Conservation (phyloP, 83 land plant genomes). For the Larix sibirica region DNA sequence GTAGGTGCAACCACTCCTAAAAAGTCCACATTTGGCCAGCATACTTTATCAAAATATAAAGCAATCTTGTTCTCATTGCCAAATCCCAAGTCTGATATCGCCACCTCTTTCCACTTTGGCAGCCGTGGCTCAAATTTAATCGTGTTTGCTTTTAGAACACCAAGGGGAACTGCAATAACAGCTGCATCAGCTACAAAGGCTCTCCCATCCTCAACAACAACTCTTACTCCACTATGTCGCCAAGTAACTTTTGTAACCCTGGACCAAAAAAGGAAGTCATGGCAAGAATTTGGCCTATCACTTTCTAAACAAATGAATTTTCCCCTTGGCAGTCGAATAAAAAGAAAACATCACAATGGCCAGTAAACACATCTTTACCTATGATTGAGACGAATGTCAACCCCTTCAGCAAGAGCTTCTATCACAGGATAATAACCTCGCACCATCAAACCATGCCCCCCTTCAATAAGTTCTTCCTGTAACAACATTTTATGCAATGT, state of each 20-base stretch:
- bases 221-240: slow-evolving; percentile 52
- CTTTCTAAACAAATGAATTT: not conserved
- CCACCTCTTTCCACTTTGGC: slow-evolving; percentile 87
- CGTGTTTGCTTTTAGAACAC: slow-evolving; percentile 80
- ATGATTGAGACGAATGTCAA: slow-evolving; percentile 73
- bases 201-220: slow-evolving; percentile 63
- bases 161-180: slow-evolving; percentile 78
- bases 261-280: not conserved
- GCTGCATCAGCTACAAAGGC: slow-evolving; percentile 87
- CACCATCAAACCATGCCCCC: slow-evolving; percentile 91
- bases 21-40: slow-evolving; percentile 94
- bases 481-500: not conserved
- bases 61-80: slow-evolving; percentile 96
- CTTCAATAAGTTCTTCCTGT: slow-evolving; percentile 83
- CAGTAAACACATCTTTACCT: slow-evolving; percentile 38
- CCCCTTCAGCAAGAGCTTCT: slow-evolving; percentile 67
- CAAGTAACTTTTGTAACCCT: slow-evolving; percentile 69
- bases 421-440: slow-evolving; percentile 82
- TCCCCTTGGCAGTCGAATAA: not conserved
- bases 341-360: not conserved
- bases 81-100: slow-evolving; percentile 78
- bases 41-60: slow-evolving; percentile 64
- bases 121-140: slow-evolving; percentile 80
- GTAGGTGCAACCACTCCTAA: slow-evolving; percentile 84
- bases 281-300: not conserved